phyloP scores from a whole-genome alignment of 163 green algal species.

The Scenedesmus sp. region DNA sequence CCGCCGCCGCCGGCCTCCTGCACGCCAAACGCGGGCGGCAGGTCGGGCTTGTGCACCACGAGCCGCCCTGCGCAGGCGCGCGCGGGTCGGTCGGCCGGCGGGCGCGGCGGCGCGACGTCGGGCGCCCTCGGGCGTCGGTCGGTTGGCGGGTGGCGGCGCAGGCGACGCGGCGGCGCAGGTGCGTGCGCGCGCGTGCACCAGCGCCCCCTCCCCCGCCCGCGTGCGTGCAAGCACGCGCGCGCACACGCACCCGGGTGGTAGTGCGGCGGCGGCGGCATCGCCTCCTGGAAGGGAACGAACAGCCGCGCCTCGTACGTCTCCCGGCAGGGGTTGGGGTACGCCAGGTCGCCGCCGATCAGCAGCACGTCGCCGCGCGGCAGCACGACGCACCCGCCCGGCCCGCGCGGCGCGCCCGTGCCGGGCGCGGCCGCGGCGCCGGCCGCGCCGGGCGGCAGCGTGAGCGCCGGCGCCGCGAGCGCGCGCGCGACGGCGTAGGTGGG shows the following conservation, averaged over 20 bases:
- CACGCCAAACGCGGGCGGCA: slow-evolving; percentile 55
- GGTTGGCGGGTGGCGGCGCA: too few relatives aligned
- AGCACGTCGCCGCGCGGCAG: slow-evolving; percentile 78
- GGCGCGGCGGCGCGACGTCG: too few relatives aligned
- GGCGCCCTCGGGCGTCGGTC: too few relatives aligned
- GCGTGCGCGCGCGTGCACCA: too few relatives aligned
- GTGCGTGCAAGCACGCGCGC: not conserved
- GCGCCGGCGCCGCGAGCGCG: slow-evolving; percentile 72
- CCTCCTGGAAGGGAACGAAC: slow-evolving; percentile 83
- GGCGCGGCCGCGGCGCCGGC: not conserved
- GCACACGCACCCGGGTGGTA: slow-evolving; percentile 57
- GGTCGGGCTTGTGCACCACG: slow-evolving; percentile 85
- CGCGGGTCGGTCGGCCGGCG: too few relatives aligned
- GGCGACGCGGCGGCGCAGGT: too few relatives aligned
- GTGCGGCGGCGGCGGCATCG: slow-evolving; percentile 80
- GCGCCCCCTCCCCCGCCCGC: too few relatives aligned
- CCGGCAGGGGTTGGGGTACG: slow-evolving; percentile 81
- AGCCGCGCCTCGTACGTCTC: slow-evolving; percentile 84
- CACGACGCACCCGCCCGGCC: slow-evolving; percentile 24
- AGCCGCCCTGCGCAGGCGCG: slow-evolving; percentile 66
- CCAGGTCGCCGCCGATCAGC: slow-evolving; percentile 86
- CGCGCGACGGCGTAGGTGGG: slow-evolving; percentile 85
- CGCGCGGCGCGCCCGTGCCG: not conserved
- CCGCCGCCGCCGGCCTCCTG: slow-evolving; percentile 29
- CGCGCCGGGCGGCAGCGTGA: slow-evolving; percentile 37